phyloP scores from a whole-genome alignment of 169 alveolate genomes.

The Plasmodium coatneyi region DNA sequence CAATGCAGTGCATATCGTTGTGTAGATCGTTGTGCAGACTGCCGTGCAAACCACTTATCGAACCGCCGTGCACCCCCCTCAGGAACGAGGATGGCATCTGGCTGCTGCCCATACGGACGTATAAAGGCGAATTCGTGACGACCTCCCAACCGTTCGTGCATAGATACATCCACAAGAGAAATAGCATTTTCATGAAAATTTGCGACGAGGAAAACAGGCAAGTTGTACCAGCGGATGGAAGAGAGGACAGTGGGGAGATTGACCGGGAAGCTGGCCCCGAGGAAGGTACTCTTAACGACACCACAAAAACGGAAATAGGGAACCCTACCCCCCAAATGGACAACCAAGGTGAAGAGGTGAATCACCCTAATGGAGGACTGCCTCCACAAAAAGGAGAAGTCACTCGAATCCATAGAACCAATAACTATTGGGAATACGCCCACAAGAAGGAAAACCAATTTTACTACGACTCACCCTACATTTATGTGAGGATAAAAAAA shows the following conservation, averaged over 20 bases:
- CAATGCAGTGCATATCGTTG: too few relatives aligned
- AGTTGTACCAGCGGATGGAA: background rate
- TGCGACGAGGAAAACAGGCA: constrained; percentile 46
- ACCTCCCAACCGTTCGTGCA: background rate
- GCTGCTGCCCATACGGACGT: constrained; percentile 30
- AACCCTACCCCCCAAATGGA: background rate
- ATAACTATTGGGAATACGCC: background rate
- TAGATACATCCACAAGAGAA: constrained; percentile 31
- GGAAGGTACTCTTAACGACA: background rate
- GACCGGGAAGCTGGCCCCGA: background rate
- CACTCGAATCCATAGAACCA: background rate
- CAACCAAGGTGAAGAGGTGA: background rate
- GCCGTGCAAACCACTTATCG: background rate
- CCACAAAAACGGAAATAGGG: background rate
- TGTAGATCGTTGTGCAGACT: background rate
- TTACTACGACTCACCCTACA: constrained; percentile 64
- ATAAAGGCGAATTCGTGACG: constrained; percentile 39
- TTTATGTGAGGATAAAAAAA: constrained; percentile 42
- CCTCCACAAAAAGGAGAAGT: background rate
- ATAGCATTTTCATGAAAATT: constrained; percentile 9
- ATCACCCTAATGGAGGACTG: background rate
- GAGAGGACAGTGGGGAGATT: background rate
- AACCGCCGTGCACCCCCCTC: background rate
- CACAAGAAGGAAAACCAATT: constrained; percentile 13
- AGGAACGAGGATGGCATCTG: constrained; percentile 59